Conservation (phyloP, 2,329 filamentous ascomycete genomes). For the Trichoderma lentiforme region DNA sequence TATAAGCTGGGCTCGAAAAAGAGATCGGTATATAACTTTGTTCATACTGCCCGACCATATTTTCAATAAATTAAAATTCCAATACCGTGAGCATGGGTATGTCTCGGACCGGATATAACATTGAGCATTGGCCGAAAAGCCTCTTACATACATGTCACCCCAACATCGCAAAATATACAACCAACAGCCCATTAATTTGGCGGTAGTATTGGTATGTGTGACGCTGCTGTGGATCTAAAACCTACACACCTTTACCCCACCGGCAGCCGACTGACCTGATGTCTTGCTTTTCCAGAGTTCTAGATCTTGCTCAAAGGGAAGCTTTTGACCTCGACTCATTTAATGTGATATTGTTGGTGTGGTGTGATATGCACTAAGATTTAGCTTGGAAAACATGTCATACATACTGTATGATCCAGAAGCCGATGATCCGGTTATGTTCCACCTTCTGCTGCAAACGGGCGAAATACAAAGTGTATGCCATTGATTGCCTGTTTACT, state of each 20-base stretch:
- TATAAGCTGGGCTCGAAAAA: not conserved
- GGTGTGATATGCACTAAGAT: not conserved
- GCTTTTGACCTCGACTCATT: not conserved
- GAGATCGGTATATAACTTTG: not conserved
- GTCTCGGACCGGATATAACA: not conserved
- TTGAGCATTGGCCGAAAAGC: not conserved
- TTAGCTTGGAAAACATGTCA: not conserved
- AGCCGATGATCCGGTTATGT: conserved; percentile 2
- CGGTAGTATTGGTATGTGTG: not conserved
- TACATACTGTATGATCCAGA: not conserved
- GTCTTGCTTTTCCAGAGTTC: not conserved
- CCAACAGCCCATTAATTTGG: not conserved
- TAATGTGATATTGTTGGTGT: not conserved
- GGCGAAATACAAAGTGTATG: not conserved
- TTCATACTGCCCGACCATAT: too few species aligned
- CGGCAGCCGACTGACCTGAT: not conserved
- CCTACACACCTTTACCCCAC: not conserved
- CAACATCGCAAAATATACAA: not conserved
- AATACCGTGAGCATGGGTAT: not conserved
- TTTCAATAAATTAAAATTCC: not conserved
- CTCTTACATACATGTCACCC: not conserved
- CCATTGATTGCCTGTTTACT: not conserved
- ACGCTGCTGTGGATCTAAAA: not conserved
- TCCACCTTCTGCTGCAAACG: not conserved
- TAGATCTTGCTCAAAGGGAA: not conserved